phyloP scores from a whole-genome alignment of 441 rosid genomes.

The Corymbia calophylla region DNA sequence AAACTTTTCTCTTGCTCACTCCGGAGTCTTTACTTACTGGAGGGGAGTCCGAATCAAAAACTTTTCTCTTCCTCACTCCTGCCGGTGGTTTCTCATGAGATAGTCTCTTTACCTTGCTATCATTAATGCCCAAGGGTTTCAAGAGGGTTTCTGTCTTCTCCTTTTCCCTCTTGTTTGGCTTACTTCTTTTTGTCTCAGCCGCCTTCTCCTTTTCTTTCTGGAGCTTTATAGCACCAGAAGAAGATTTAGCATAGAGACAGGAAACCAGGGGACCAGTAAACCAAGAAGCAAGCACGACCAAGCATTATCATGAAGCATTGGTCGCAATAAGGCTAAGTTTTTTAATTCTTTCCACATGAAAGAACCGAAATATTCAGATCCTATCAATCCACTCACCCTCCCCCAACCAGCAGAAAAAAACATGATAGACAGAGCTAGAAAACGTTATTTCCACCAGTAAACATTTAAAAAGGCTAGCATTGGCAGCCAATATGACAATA shows the following conservation, averaged over 20 bases:
- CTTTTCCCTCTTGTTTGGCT: constrained; percentile 25
- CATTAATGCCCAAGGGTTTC: not conserved
- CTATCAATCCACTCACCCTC: not conserved
- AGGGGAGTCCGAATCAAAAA: not conserved
- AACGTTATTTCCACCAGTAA: not conserved
- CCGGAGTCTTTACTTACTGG: not conserved
- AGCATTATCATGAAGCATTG: not conserved
- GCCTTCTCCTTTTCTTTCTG: constrained; percentile 27
- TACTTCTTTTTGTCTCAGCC: constrained; percentile 16
- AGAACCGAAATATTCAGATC: not conserved
- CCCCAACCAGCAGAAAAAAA: not conserved
- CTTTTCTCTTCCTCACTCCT: not conserved
- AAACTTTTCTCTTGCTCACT: not conserved
- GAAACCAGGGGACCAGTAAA: constrained; percentile 3
- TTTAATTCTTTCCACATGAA: not conserved
- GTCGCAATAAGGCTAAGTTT: not conserved
- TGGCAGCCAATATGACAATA: not conserved
- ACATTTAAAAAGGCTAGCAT: not conserved
- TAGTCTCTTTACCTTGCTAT: constrained; percentile 4
- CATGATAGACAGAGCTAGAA: not conserved
- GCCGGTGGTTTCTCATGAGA: not conserved
- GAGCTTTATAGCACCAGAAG: constrained; percentile 60
- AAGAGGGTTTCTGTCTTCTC: constrained; percentile 14
- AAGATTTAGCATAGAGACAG: constrained; percentile 41
- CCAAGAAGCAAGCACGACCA: constrained; percentile 25